Evolutionary conservation across 1,139 yeast genomes (phyloP), one percentile per base, ranked within the genome.

Genomic region (Williopsis jadinii): DNA sequence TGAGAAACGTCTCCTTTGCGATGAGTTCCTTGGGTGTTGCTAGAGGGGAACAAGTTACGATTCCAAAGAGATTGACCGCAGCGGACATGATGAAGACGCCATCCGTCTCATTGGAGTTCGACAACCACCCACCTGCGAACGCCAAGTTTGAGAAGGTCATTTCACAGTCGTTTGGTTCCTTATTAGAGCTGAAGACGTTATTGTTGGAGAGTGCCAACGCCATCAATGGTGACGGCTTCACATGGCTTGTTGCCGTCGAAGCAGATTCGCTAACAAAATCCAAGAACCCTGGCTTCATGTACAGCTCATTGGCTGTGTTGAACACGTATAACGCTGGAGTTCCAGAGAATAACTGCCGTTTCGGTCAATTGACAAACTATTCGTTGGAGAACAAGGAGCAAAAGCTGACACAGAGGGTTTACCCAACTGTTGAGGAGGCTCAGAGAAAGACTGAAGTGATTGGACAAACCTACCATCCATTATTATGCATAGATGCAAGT

Each of bases 241-340:
- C 84, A 3, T 84, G 92, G 92, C 60, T 80, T 29, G 78, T 80
- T n/a, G 84, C 84, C 2, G 77, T 76, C 53, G 38, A 51, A 49
- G 34, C 40, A 50, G 26, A 10, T 11, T 35, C 30, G 24, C 12
- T 34, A 13, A 26, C 32, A n/a, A 15, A 14, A 8, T 63, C 56
- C 32, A 58, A 62, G 53, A 48, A 13, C 28, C 9, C 11, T 19
- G 27, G 13, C 9, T 24, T 49, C 29, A n/a, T 10, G 13, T 75
- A 61, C 50, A 70, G 69, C 43, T 67, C 71, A 30, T 66, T 83
- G 53, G 77, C 76, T 34, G 64, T 84, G n/a, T 66, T 83, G 41
- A 84, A 83, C 64, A 83, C 92, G n/a, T 84, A 82, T 59, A 81
- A 82, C 53, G 74, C 81, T 9, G 92, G 92, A 9, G 68, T 78